Evolutionary conservation across 2,329 filamentous ascomycete species (phyloP).

Genomic region (Paecilomyces sp.): DNA sequence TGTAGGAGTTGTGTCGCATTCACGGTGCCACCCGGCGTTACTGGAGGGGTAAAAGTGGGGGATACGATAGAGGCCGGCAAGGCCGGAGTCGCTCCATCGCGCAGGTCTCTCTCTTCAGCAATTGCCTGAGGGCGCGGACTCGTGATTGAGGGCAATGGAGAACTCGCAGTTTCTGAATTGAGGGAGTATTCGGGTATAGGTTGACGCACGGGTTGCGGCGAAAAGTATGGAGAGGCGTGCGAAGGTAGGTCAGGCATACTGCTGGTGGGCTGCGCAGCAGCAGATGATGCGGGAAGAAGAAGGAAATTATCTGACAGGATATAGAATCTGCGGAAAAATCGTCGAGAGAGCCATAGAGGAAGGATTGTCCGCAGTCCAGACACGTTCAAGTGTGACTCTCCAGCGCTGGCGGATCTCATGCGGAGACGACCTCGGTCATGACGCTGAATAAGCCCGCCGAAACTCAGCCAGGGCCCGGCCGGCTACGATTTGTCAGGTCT

Average conservation of each 20-base stretch:
- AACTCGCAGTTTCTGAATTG: constrained; percentile 4
- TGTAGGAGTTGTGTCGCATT: constrained; percentile 23
- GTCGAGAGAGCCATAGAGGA: neutral
- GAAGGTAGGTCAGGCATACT: constrained; percentile 51
- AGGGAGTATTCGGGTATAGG: constrained; percentile 16
- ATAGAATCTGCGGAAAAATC: neutral
- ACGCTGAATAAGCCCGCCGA: neutral
- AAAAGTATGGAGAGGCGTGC: constrained; percentile 45
- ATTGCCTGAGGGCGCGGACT: constrained; percentile 9
- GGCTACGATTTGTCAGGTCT: neutral
- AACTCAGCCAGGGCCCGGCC: neutral
- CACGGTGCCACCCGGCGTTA: constrained; percentile 33
- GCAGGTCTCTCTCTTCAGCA: constrained; percentile 14
- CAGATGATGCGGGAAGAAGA: constrained; percentile 1
- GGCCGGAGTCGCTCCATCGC: constrained; percentile 34
- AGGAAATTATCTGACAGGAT: neutral
- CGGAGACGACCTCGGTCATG: neutral
- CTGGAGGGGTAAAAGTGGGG: constrained; percentile 44
- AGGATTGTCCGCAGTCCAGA: neutral
- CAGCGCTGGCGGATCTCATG: neutral
- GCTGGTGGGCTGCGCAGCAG: constrained; percentile 8
- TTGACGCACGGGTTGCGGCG: constrained; percentile 27
- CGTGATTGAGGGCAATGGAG: constrained; percentile 3
- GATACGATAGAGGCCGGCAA: constrained; percentile 48
- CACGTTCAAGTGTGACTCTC: neutral